Percentiles rank a stretch among this genome's conserved stretches.
phyloP scores from a whole-genome alignment of 805 yeast species.

The Suhomyces pyralidae region DNA sequence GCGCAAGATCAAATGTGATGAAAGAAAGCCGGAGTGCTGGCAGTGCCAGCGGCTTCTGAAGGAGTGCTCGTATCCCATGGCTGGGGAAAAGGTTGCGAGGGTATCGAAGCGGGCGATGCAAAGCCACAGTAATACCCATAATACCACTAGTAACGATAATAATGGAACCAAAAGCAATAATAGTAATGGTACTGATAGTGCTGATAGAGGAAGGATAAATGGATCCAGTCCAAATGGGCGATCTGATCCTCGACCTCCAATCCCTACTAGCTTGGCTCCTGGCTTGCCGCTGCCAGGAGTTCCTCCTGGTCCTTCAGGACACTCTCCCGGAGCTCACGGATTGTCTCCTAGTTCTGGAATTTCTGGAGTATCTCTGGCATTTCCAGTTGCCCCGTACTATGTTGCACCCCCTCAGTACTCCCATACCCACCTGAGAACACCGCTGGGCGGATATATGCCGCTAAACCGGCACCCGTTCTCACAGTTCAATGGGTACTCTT shows the following conservation, averaged over 20 bases:
- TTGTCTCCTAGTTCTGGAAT: no score
- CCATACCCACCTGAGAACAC: not conserved
- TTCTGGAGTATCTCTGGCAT: not conserved
- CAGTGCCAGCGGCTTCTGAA: constrained; percentile 33
- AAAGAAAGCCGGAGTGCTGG: constrained; percentile 33
- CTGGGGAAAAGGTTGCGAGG: constrained; percentile 35
- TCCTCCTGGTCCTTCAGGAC: no score
- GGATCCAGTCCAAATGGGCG: not conserved
- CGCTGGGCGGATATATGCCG: not conserved
- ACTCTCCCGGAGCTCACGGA: no score
- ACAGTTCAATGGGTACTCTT: not conserved
- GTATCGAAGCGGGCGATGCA: constrained; percentile 17
- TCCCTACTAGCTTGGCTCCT: not conserved
- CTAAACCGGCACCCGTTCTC: not conserved
- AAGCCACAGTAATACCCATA: no score
- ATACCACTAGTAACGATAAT: no score
- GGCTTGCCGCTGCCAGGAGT: not conserved
- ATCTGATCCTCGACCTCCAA: not conserved
- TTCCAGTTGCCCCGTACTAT: not conserved
- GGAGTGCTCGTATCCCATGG: constrained; percentile 34
- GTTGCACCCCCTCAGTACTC: not conserved
- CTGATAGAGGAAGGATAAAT: no score
- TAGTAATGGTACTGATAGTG: no score
- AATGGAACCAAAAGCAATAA: no score
- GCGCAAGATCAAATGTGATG: constrained; percentile 42